A percentile compares a stretch with the other conserved stretches of the same genome.
phyloP scores from a whole-genome alignment of 768 basidiomycete genomes.

The Nevesoporus exiguus region DNA sequence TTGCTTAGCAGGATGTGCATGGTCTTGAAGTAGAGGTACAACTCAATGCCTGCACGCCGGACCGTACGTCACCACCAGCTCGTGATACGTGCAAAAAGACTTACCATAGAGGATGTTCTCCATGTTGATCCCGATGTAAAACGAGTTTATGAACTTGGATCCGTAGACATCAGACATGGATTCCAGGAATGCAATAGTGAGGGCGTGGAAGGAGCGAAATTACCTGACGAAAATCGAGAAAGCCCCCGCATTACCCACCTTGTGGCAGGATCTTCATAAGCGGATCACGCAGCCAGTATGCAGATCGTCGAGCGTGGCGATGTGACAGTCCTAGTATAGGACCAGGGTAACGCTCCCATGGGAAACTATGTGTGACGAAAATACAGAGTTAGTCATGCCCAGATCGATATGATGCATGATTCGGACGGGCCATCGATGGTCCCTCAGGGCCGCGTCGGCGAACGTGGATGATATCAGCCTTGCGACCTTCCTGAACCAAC shows the following conservation, averaged over 20 bases:
- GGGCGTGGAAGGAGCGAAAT: not conserved
- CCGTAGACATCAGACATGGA: not conserved
- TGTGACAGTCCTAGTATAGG: no score
- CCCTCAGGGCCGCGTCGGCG: no score
- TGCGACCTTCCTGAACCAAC: no score
- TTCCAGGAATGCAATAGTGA: not conserved
- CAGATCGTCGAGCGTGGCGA: no score
- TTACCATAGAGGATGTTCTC: conserved; percentile 22
- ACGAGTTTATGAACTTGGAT: conserved; percentile 11
- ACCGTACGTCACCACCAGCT: not conserved
- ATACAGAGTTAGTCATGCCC: no score
- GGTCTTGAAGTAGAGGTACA: conserved; percentile 24
- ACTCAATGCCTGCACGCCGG: conserved; percentile 16
- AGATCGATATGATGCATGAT: no score
- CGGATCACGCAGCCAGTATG: no score
- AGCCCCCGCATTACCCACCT: not conserved
- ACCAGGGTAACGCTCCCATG: no score
- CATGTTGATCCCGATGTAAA: conserved; percentile 19
- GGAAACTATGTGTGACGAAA: no score
- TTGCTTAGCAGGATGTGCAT: conserved; percentile 12
- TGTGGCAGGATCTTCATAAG: not conserved
- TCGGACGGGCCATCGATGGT: no score
- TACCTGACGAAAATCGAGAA: not conserved
- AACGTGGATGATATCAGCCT: no score
- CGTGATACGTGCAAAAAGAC: not conserved